A percentile compares a stretch with the other conserved stretches of the same genome.
phyloP scores from a whole-genome alignment of 1,284 basidiomycete species.

The Anthracocystis walkeri region DNA sequence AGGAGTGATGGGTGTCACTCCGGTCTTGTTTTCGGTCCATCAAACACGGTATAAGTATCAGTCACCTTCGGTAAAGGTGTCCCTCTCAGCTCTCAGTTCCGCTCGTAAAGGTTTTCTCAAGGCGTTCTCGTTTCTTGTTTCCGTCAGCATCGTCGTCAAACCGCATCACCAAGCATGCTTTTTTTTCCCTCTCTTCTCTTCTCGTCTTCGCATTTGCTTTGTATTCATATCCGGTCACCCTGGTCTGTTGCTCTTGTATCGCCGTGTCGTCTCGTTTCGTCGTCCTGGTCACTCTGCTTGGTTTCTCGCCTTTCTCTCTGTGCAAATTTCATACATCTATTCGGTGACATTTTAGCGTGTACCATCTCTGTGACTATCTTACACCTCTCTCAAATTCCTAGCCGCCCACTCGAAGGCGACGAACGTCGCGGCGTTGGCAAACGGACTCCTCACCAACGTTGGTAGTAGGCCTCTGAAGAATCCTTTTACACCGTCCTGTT shows the following conservation, averaged over 20 bases:
- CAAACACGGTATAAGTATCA: too few species aligned
- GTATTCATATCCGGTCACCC: too few species aligned
- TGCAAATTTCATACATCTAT: not conserved
- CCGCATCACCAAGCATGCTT: too few species aligned
- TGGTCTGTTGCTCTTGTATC: too few species aligned
- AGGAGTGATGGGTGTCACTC: not conserved
- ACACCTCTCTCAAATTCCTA: constrained; percentile 35
- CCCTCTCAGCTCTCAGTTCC: not conserved
- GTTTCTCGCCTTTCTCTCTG: too few species aligned
- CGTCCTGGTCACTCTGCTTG: too few species aligned
- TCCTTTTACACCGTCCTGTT: constrained; percentile 82
- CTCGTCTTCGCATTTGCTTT: not conserved
- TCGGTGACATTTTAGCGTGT: not conserved
- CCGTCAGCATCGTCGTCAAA: not conserved
- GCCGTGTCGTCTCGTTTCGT: too few species aligned
- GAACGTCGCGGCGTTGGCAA: constrained; percentile 68
- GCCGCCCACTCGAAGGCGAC: constrained; percentile 63
- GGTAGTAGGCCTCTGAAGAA: constrained; percentile 91
- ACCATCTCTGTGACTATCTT: not conserved
- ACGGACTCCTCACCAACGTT: constrained; percentile 80
- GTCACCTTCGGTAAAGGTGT: too few species aligned
- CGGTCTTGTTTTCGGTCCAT: not conserved
- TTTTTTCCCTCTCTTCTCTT: too few species aligned
- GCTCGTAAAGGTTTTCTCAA: constrained; percentile 1
- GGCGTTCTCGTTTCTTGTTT: too few species aligned